Evolutionary conservation across 2,329 filamentous ascomycete genomes (phyloP).

Genomic region (Aspergillus oerlinghausenensis): DNA sequence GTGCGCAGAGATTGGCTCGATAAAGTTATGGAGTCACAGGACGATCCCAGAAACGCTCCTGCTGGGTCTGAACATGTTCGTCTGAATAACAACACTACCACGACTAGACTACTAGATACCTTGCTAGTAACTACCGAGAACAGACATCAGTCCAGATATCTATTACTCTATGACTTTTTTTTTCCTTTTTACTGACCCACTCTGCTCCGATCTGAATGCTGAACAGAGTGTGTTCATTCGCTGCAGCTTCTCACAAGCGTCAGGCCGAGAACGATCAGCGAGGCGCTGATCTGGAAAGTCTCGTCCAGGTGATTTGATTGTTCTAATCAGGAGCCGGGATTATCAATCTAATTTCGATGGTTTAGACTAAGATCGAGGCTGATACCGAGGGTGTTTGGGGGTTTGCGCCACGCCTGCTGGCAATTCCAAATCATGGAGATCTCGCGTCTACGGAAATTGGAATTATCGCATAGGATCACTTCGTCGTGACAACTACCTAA

Average conservation of each 20-base stretch:
- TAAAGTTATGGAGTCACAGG: not conserved
- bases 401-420: slow-evolving; percentile 16
- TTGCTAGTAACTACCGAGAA: not conserved
- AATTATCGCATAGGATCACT: slow-evolving; percentile 5
- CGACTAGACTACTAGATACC: too few species aligned
- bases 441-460: slow-evolving; percentile 8
- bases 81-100: not conserved
- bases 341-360: not conserved
- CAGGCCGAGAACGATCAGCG: not conserved
- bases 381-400: not conserved
- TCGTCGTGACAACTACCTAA: not conserved
- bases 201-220: not conserved
- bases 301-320: not conserved
- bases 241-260: not conserved
- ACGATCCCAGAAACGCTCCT: not conserved
- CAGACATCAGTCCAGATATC: not conserved
- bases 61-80: not conserved
- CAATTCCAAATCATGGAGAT: slow-evolving; percentile 21
- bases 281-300: not conserved
- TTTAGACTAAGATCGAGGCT: not conserved
- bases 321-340: not conserved
- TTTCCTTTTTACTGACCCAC: not conserved
- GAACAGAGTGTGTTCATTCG: not conserved
- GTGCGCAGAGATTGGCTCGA: not conserved
- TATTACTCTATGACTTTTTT: not conserved